Evolutionary conservation across 1,139 yeast species (phyloP), one percentile per base, ranked within the genome.

Genomic region (Pichia sp.): DNA sequence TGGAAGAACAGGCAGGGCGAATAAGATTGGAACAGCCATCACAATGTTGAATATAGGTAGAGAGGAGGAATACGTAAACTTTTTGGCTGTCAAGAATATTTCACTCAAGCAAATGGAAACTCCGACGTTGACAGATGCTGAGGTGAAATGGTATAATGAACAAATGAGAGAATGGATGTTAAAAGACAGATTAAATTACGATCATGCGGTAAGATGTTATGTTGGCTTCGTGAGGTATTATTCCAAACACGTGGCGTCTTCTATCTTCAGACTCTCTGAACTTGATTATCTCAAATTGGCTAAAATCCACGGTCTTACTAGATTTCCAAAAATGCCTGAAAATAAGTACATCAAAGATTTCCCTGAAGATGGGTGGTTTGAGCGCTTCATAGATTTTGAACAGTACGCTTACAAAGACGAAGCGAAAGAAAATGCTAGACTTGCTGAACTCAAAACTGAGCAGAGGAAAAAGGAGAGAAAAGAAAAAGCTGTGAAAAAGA

Each of bases 241-340:
- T 66, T 80, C 93, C 13, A 90, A 89, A 64, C 99, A 95, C 69
- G 71, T 87, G n/a, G 96, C 97, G 0, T 75, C 85, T 10, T 90
- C 97, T 0, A 93, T 95, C 37, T 95, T 95, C 71, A 75, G 99
- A 56, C 63, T 87, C 21, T 78, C 80, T 45, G 72, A 81, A 9
- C 70, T 95, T 54, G 95, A 91, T 65, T 85, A 87, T 61, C 67
- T 84, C 28, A 87, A 85, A 0, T 58, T 85, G 13, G 96, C 95
- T 0, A 78, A 74, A 58, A 75, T 87, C 71, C 90, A 87, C 68
- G 96, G 96, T 1, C 70, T 95, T 13, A 70, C 88, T 46, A 75
- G 97, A 60, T 70, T 93, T 50, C 99, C 99, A 7, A 82, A 83
- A 60, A 95, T 95, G 98, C 99, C 99, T 0, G 99, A 95, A 66